Percentiles rank a stretch among this genome's conserved stretches.
Evolutionary conservation across 352 stramenopile species (phyloP).

Genomic region (Pythium brachiatum): DNA sequence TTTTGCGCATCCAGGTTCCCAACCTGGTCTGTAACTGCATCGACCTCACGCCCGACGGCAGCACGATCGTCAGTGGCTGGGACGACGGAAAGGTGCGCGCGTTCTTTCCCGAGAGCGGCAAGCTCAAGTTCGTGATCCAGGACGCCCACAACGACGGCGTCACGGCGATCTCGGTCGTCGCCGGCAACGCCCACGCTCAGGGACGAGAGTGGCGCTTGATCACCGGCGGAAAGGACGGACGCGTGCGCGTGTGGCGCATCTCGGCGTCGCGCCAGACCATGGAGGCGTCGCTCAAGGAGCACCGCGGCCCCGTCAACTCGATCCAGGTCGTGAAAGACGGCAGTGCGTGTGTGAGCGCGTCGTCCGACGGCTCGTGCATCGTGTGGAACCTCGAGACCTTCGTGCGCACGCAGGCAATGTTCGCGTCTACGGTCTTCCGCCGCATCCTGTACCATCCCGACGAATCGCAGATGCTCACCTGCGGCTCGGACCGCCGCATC

Average conservation of each 20-base stretch:
- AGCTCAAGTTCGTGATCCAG: slow-evolving; percentile 97
- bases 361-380: slow-evolving; percentile 91
- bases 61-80: slow-evolving; percentile 94
- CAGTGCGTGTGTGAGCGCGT: slow-evolving; percentile 73
- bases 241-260: slow-evolving; percentile 94
- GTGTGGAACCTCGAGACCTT: slow-evolving; percentile 95
- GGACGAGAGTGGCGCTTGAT: slow-evolving; percentile 85
- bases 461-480: slow-evolving; percentile 95
- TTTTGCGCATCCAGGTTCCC: slow-evolving; percentile 96
- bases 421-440: slow-evolving; percentile 95
- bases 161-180: slow-evolving; percentile 90
- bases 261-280: slow-evolving; percentile 92
- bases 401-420: slow-evolving; percentile 93
- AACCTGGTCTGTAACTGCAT: slow-evolving; percentile 97
- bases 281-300: slow-evolving; percentile 95
- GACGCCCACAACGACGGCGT: slow-evolving; percentile 95
- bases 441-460: slow-evolving; percentile 94
- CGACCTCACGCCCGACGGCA: slow-evolving; percentile 85
- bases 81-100: slow-evolving; percentile 96
- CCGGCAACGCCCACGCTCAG: slow-evolving; percentile 47
- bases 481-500: slow-evolving; percentile 93
- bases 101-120: slow-evolving; percentile 95
- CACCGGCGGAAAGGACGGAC: slow-evolving; percentile 93
- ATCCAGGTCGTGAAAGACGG: slow-evolving; percentile 81
- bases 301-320: slow-evolving; percentile 91